Evolutionary conservation across 768 basidiomycete species (phyloP), one percentile per base, ranked within the genome.

Genomic region (Suillus americanus): DNA sequence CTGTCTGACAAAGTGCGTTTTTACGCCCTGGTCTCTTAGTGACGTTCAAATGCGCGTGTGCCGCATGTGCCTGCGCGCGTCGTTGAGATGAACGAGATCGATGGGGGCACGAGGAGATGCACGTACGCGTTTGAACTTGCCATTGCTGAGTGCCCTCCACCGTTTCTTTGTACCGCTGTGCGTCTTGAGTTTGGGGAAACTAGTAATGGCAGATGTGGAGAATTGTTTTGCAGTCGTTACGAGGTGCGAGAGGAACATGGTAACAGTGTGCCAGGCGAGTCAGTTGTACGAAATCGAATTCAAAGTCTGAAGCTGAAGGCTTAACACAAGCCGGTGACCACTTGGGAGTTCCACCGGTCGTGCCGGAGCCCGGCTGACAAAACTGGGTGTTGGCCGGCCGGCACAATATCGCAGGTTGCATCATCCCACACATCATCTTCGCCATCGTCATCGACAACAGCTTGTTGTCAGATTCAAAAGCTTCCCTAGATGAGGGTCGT

Each of bases 121-220:
- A 78, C 88, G 51, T 65, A 92, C 91, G 69, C 91, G 89, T 81
- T 93, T 92, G 81, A 92, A 93, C 18, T 79, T 73, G 53, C 86
- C 85, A 30, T 85, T 87, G n/a, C 85, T 84, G 53, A 92, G 75
- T 3, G 89, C 87, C 64, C 85, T 80, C 90, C 90, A 93, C 66
- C 91, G 80, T 77, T 93, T 93, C 79, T 92, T 92, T 28, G 91
- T 84, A 12, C 91, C 91, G 3, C 86, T 89, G 73, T 93, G 91
- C 1, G 89, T 85, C 75, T 93, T 93, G 69, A 93, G 78, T 78
- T 93, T 93, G 61, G 91, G 91, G 62, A 87, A 89, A 62, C 83
- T 81, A 35, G 75, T 73, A 2, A 82, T 66, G 8, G 84, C 75
- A 5, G 87, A 85, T 16, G 86, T 85, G 43, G 91, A 89, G 75